Evolutionary conservation across 2,329 filamentous ascomycete species (phyloP).

Genomic region (Rutstroemia sp.): DNA sequence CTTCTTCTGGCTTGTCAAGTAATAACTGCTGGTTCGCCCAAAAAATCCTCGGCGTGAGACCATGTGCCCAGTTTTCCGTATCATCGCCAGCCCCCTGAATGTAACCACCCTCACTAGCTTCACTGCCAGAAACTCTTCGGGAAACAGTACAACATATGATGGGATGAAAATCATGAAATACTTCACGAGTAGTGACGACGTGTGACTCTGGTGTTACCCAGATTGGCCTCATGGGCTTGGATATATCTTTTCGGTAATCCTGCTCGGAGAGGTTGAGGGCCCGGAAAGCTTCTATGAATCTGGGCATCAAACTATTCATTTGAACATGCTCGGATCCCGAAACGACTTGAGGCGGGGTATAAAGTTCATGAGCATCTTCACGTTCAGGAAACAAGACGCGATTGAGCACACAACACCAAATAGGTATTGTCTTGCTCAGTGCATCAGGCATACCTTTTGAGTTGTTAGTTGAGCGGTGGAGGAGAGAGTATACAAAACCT

Average conservation of each 20-base stretch:
- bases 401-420: conserved; percentile 90
- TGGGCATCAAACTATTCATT: conserved; percentile 50
- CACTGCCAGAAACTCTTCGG: conserved; percentile 58
- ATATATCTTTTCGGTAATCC: conserved; percentile 46
- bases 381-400: conserved; percentile 61
- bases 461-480: conserved; percentile 12
- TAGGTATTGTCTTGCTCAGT: conserved; percentile 84
- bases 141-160: conserved; percentile 85
- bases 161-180: conserved; percentile 57
- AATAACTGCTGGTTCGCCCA: conserved; percentile 63
- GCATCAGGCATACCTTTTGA: conserved; percentile 78
- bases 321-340: conserved; percentile 72
- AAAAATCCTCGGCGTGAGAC: conserved; percentile 71
- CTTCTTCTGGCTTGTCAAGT: conserved; percentile 56
- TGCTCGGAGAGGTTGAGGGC: conserved; percentile 54
- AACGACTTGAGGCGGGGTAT: conserved; percentile 66
- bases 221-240: conserved; percentile 66
- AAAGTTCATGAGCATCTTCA: conserved; percentile 43
- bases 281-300: conserved; percentile 45
- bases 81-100: conserved; percentile 95
- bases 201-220: conserved; percentile 71
- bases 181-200: conserved; percentile 32
- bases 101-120: conserved; percentile 67
- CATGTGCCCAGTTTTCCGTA: conserved; percentile 83
- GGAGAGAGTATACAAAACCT: conserved; percentile 18